Base-by-base conservation (phyloP, 345 rosid species). In the Bretschneidera sinensis region DNA sequence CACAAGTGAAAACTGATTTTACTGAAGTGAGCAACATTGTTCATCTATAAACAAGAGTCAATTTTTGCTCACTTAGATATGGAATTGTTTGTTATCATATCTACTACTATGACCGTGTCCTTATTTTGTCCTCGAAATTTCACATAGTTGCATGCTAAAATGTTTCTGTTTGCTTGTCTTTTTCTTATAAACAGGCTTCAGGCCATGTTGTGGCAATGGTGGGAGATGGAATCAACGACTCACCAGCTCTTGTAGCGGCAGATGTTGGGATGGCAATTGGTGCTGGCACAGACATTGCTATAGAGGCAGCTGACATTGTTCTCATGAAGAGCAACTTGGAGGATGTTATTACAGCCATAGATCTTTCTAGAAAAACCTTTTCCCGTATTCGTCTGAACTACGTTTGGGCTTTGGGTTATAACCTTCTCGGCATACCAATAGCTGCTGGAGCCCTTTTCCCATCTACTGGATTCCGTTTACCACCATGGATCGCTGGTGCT, bases 401-500 rank as follows among this genome's bases (percentile, higher is more conserved):
- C 72, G 71, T 92, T 2, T 89, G 98, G 98, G 98, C 98, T 6
- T 69, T 85, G 68, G 96, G 96, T 14, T 92, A 92, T 62, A 92
- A 92, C 66, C 74, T 92, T 25, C 78, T 89, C 4, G 96, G 94
- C 18, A 85, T 92, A 43, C 96, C 97, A 0, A 81, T 89, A 5
- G 97, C 98, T 6, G 98, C 94, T 0, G 98, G 98, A 6, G 85
- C 78, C 16, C 85, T 92, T 43, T 92, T 80, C 63, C 98, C 97
- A 0, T 60, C 63, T 0, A 81, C 81, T 0, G 60, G 84, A 35
- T 85, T 87, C 69, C 87, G 97, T 45, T 72, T 92, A 48, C 97
- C 98, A 0, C 98, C 98, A 0, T 92, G 98, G 98, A 84, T 92
- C 4, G 98, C 98, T 1, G 98, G 97, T 11, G 98, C 96, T 4